Evolutionary conservation across 2,329 filamentous ascomycete genomes (phyloP).

Genomic region (Colletotrichum lini): DNA sequence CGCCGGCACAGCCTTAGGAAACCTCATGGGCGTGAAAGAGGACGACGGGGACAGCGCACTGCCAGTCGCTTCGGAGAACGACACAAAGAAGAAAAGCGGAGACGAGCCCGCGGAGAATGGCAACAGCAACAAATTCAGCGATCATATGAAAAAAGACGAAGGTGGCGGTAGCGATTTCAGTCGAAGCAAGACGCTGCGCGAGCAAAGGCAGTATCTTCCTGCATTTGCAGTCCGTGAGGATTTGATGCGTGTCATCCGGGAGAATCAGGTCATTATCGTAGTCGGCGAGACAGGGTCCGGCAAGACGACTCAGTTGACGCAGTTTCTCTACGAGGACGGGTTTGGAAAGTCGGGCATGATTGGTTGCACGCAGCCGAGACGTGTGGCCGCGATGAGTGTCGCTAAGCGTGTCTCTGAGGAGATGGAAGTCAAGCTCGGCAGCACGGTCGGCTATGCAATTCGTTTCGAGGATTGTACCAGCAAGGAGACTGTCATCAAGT

Average conservation of each 20-base stretch:
- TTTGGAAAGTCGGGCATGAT: constrained; percentile 92
- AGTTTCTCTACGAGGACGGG: constrained; percentile 96
- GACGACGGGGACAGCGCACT: constrained; percentile 92
- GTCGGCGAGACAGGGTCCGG: constrained; percentile 98
- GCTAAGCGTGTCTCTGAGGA: constrained; percentile 98
- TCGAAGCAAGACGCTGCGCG: constrained; percentile 88
- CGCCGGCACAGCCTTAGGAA: constrained; percentile 91
- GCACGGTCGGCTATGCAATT: constrained; percentile 94
- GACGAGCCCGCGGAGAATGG: constrained; percentile 41
- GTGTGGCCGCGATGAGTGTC: constrained; percentile 98
- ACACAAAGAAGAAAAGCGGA: constrained; percentile 63
- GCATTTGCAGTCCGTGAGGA: constrained; percentile 98
- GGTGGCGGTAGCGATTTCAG: constrained; percentile 91
- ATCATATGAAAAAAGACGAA: constrained; percentile 89
- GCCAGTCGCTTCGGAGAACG: constrained; percentile 80
- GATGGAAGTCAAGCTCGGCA: constrained; percentile 94
- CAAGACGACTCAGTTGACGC: constrained; percentile 97
- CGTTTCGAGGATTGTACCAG: constrained; percentile 99
- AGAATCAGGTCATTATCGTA: constrained; percentile 97
- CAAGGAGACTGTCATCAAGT: constrained; percentile 96
- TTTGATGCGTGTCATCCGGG: constrained; percentile 88
- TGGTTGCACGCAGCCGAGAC: constrained; percentile 94
- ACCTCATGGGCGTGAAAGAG: constrained; percentile 95
- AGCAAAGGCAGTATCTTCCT: constrained; percentile 93
- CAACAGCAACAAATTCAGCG: constrained; percentile 81